Evolutionary conservation across 768 basidiomycete genomes (phyloP), one percentile per base, ranked within the genome.

Genomic region (Suillus ampliporus): DNA sequence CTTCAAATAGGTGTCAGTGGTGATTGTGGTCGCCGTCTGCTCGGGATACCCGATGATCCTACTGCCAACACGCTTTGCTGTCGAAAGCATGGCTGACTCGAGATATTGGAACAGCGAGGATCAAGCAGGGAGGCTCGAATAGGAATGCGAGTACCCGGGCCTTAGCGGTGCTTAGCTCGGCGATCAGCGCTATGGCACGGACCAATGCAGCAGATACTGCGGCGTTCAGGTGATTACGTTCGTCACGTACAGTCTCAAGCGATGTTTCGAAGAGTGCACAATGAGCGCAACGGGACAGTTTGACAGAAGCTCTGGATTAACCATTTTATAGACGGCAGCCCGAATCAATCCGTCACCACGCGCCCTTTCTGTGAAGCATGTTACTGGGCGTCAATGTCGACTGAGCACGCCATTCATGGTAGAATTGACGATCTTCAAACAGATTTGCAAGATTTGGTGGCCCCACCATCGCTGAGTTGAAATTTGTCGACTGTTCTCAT

Each of bases 1-100:
- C 11, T 69, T 68, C 47, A 88, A 53, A 78, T 85, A 94, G 56
- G 89, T 83, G 9, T 76, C 74, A 44, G 81, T 78, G n/a, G 89
- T 83, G 51, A 92, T 78, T 47, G 88, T 78, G 26, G 89, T 85
- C 7, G 88, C 83, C 11, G 74, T 70, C 9, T 86, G 77, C 59
- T 91, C 88, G 9, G 89, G 86, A 67, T 89, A 81, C 8, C 76
- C 84, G 51, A 93, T 80, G 47, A 86, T 64, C 52, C 79, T 81
- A 75, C 91, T 91, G 34, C 82, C 84, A 44, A 83, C 64, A 31
- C 76, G 79, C 72, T 84, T 87, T 23, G 77, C 78, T 34, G 78
- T 58, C 57, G 67, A 66, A 43, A 75, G 68, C 83, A 84, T 84
- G 62, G 61, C 34, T 37, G n/a, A n/a, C n/a, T n/a, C n/a, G 56